Evolutionary conservation across 2,329 filamentous ascomycete species (phyloP), one percentile per base, ranked within the genome.

Genomic region (Trichothecium sympodiale): DNA sequence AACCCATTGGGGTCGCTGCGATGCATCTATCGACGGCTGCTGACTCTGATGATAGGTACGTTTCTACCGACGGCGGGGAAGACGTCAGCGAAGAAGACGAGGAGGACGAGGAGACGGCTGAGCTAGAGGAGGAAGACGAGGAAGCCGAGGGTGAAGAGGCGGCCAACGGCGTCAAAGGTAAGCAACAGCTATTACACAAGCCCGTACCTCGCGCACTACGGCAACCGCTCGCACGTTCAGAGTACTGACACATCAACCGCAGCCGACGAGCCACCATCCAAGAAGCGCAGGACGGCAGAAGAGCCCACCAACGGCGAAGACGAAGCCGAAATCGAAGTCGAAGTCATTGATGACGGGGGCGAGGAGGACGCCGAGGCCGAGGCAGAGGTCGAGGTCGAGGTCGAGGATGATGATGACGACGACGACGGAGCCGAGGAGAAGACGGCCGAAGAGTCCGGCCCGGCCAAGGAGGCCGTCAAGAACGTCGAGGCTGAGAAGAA

Each of bases 231-330:
- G n/a, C n/a, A 29, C 16, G 28, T n/a, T 9, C 46, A 40, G 25
- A 18, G 28, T 26, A 20, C 13, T 18, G 17, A 29, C 36, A 35
- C 30, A 36, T 27, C 17, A 4, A 17, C 2, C 18, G 8, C 42
- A 62, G 56, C 53, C 36, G 51, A 57, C 40, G 57, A 59, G 36
- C 65, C 64, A 33, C 67, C 67, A 27, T 61, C 61, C 38, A 71
- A 71, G 59, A 70, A 69, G 56, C 61, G 59, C 46, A 71, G 69
- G 62, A 67, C 63, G 17, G 53, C 54, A 17, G 50, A 51, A 32
- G 50, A 49, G 30, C 49, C 45, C 12, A 40, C 49, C 31, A 57
- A 59, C 43, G 57, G 57, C 41, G 48, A 59, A 13, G 58, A 49
- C n/a, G 51, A 48, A 16, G 53, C 48, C 15, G 55, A 52, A 1